Base-by-base conservation (phyloP, 352 stramenopile species). In the Pythium aristosporum region DNA sequence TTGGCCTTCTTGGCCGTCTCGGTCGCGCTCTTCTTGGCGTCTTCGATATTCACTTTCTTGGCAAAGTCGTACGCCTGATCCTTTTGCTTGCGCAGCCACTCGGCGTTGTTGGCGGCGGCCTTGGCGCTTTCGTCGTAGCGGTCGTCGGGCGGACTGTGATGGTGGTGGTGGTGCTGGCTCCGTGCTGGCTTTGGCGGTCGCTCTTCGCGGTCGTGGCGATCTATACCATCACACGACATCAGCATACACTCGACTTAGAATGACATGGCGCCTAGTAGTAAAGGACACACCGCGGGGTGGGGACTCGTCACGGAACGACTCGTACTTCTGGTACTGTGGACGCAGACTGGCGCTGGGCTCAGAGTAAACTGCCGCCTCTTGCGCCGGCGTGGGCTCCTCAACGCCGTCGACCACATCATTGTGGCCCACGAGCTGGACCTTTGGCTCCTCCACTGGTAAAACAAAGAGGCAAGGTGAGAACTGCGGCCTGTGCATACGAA, bases 1-100 rank as follows among this genome's bases (percentile, higher is more conserved):
- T 93, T 93, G 2, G 86, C 86, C 42, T 95, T 95, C 69, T 93
- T 91, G n/a, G 86, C 86, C 5, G 85, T 93, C 64, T 93, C 86
- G 0, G 79, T 76, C 4, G 84, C 86, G 6, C 81, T 80, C 47
- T 92, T 92, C 63, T 92, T 93, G 4, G 83, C 85, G 65, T 95
- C 86, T 61, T 95, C 86, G 48, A 92, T 88, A 7, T 76, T 87
- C n/a, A 95, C 88, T 57, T 92, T 93, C 67, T 95, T 95, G 7
- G 86, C 86, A 71, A 95, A 93, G 54, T 92, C 86, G 64, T 92
- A 91, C 21, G 84, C 86, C 63, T 91, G 82, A 55, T 92, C 86
- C 23, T 79, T 95, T 56, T 93, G 86, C 59, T 95, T 95, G 28
- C 83, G 80, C 36, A 95, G 62, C 61, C 85, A 93, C 20, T 76